A percentile compares a stretch with the other conserved stretches of the same genome.
Evolutionary conservation across 1,139 yeast species (phyloP).

Genomic region (Blastobotrys serpentis): DNA sequence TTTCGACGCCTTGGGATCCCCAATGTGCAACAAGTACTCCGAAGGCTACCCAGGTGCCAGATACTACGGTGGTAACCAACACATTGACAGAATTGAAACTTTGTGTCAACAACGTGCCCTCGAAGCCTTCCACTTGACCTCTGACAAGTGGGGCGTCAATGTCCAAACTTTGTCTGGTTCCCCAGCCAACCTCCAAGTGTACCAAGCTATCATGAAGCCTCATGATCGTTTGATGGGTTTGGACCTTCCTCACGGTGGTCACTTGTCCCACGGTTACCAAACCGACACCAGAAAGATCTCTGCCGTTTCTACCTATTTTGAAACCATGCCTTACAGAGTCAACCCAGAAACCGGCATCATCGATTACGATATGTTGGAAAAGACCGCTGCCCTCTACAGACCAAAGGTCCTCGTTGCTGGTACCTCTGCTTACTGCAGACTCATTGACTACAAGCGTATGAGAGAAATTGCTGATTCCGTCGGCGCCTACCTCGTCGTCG

Average conservation of each 20-base stretch:
- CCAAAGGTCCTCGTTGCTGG: conserved; percentile 96
- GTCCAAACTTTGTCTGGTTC: conserved; percentile 95
- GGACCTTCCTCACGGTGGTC: conserved; percentile 97
- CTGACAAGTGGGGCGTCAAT: conserved; percentile 91
- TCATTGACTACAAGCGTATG: conserved; percentile 88
- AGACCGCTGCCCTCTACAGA: conserved; percentile 81
- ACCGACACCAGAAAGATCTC: conserved; percentile 85
- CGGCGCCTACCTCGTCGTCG: conserved; percentile 87
- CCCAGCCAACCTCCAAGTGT: conserved; percentile 92
- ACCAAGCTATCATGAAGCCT: conserved; percentile 85
- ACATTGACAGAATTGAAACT: conserved; percentile 85
- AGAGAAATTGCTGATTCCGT: conserved; percentile 86
- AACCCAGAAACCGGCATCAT: conserved; percentile 82
- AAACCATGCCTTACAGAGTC: conserved; percentile 94
- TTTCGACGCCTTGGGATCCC: conserved; percentile 90
- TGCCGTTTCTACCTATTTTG: conserved; percentile 87
- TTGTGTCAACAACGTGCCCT: conserved; percentile 91
- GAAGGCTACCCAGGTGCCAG: conserved; percentile 98
- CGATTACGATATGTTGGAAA: conserved; percentile 85
- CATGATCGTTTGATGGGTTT: conserved; percentile 96
- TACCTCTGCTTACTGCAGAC: conserved; percentile 91
- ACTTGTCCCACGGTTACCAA: conserved; percentile 94
- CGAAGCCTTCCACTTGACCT: conserved; percentile 72
- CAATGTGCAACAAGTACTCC: conserved; percentile 97
- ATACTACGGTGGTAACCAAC: conserved; percentile 95